A percentile compares a stretch with the other conserved stretches of the same genome.
These are phyloP conservation scores for Penicillium manginii DNA, from an alignment of 495 filamentous ascomycete species.

Conservation along the genomic window DNA sequence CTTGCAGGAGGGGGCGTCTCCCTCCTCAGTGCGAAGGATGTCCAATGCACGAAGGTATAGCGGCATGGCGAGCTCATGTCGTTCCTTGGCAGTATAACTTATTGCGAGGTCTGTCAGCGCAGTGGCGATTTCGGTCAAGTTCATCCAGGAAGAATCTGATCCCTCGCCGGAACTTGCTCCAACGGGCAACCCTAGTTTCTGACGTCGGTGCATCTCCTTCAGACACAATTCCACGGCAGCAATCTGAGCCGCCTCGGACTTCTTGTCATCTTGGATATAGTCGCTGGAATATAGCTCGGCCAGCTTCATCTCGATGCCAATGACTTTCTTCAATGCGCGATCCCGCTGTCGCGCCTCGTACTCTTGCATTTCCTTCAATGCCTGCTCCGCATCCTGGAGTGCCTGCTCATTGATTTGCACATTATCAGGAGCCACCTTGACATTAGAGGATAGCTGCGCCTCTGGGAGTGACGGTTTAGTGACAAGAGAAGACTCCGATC, in stretches of 20 bases:
- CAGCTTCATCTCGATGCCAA: conserved; percentile 78
- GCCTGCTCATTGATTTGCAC: conserved; percentile 30
- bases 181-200: conserved; percentile 58
- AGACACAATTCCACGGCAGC: conserved; percentile 82
- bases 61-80: conserved; percentile 81
- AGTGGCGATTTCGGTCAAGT: conserved; percentile 68
- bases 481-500: conserved; percentile 34
- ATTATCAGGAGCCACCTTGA: conserved; percentile 22
- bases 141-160: conserved; percentile 72
- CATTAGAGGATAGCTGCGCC: conserved; percentile 20
- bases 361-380: conserved; percentile 36
- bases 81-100: conserved; percentile 68
- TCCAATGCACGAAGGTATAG: conserved; percentile 83
- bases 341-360: conserved; percentile 64
- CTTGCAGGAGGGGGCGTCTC: conserved; percentile 61
- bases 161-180: conserved; percentile 21
- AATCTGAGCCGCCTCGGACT: conserved; percentile 72
- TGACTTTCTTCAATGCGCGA: conserved; percentile 69
- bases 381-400: conserved; percentile 35
- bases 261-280: conserved; percentile 54
- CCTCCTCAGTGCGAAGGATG: conserved; percentile 48
- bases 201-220: conserved; percentile 70
- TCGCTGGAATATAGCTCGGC: conserved; percentile 71
- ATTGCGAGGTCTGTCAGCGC: conserved; percentile 70
- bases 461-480: conserved; percentile 24